Conservation (phyloP, 2,329 filamentous ascomycete genomes). For the Aspergillus arachidicola region DNA sequence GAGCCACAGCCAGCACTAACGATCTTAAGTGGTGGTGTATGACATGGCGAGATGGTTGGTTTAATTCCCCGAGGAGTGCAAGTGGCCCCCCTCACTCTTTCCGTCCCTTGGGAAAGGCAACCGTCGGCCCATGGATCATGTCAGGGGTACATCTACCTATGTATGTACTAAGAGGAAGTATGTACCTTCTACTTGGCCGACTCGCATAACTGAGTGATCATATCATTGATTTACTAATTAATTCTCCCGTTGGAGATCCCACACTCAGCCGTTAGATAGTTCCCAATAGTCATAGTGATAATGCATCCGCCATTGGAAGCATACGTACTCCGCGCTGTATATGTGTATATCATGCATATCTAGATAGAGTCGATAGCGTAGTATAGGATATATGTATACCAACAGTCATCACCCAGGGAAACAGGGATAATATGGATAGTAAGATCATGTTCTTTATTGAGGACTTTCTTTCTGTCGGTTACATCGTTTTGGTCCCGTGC, state of each 20-base stretch:
- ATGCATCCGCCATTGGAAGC: background rate
- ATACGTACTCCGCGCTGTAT: background rate
- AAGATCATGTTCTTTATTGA: background rate
- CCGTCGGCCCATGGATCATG: background rate
- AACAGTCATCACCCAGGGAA: too few relatives aligned
- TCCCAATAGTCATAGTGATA: background rate
- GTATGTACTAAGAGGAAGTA: too few relatives aligned
- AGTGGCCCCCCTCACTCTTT: background rate
- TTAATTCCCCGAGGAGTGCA: background rate
- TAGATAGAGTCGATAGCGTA: background rate
- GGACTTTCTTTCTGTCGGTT: background rate
- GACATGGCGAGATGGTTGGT: background rate
- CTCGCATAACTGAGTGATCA: background rate
- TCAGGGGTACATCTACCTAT: slow-evolving; percentile 2
- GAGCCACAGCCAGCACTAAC: background rate
- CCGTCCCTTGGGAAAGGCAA: background rate
- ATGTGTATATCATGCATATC: background rate
- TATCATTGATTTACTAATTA: background rate
- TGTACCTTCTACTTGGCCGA: background rate
- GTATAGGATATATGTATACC: background rate
- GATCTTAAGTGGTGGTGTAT: background rate
- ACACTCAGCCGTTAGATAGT: background rate
- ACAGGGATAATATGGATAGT: too few relatives aligned
- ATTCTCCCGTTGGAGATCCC: background rate
- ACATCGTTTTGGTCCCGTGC: slow-evolving; percentile 3